These are phyloP conservation scores for Coix lacrymajobi DNA, from an alignment of 176 grass and related monocot genomes.

Conservation along the genomic window DNA sequence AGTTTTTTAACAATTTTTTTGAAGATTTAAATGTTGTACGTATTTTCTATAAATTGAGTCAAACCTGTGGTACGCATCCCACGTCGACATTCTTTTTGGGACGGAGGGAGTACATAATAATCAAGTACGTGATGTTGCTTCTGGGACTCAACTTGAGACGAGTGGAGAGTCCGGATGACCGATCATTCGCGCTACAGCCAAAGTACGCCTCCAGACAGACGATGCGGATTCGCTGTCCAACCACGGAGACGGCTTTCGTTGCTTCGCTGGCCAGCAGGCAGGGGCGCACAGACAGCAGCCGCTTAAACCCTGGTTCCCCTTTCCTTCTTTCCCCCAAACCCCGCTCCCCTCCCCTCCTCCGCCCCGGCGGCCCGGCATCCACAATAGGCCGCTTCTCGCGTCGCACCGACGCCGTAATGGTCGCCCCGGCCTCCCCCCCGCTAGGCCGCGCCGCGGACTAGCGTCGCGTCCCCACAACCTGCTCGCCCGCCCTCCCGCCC, in stretches of 20 bases:
- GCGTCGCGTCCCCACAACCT: not conserved
- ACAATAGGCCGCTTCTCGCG: no score
- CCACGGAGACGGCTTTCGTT: not conserved
- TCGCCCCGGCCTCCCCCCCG: not conserved
- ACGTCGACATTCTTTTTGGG: no score
- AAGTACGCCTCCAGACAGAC: not conserved
- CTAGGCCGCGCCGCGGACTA: not conserved
- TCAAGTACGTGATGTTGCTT: no score
- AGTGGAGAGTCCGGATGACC: no score
- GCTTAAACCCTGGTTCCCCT: slow-evolving; percentile 34
- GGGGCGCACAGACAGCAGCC: not conserved
- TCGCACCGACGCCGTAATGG: not conserved
- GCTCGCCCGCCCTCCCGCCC: not conserved
- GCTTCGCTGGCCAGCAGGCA: not conserved
- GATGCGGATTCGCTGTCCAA: not conserved
- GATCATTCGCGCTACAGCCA: not conserved
- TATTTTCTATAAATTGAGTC: no score
- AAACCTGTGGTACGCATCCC: no score
- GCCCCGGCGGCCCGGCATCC: not conserved
- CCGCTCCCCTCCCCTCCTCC: not conserved
- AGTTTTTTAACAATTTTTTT: no score
- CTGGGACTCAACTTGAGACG: no score
- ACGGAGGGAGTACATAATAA: no score
- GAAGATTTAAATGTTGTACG: no score
- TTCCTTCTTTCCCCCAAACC: not conserved